Conservation (phyloP, 306 rosid genomes). For the Abrus precatorius region DNA sequence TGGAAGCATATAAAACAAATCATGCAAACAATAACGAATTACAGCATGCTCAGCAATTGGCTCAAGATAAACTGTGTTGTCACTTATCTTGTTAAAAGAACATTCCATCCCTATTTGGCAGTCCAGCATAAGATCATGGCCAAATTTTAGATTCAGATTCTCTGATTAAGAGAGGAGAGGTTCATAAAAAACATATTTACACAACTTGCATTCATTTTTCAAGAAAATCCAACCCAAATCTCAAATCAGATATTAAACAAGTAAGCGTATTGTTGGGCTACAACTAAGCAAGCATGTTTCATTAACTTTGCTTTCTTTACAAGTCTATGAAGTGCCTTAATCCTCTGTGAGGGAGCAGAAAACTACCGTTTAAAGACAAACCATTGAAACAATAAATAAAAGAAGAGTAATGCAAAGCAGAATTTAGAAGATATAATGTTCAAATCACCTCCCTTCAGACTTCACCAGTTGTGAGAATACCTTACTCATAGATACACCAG, state of each 20-base stretch:
- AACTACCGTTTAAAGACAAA: constrained; percentile 33
- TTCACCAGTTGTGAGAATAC: constrained; percentile 97
- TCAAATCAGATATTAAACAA: neutral
- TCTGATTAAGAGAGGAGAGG: neutral
- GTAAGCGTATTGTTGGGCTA: constrained; percentile 13
- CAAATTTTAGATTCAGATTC: constrained; percentile 1
- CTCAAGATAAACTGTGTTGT: constrained; percentile 40
- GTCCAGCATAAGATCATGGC: constrained; percentile 35
- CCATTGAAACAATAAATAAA: constrained; percentile 25
- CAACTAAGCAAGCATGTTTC: constrained; percentile 37
- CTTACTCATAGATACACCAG: constrained; percentile 95
- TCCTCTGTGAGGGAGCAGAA: constrained; percentile 38
- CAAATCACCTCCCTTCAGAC: constrained; percentile 87
- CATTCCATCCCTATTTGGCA: neutral
- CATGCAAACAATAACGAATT: neutral
- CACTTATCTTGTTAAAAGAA: constrained; percentile 28
- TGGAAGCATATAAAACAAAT: neutral
- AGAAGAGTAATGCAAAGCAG: constrained; percentile 23
- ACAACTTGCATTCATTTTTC: neutral
- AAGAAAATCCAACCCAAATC: constrained; percentile 22
- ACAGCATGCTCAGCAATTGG: constrained; percentile 31
- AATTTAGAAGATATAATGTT: constrained; percentile 22
- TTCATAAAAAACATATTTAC: neutral
- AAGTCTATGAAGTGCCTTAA: constrained; percentile 31
- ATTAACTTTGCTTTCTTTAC: constrained; percentile 38